Evolutionary conservation across 75 land plant genomes (phyloP).

Genomic region (Sequoia sempervirens): DNA sequence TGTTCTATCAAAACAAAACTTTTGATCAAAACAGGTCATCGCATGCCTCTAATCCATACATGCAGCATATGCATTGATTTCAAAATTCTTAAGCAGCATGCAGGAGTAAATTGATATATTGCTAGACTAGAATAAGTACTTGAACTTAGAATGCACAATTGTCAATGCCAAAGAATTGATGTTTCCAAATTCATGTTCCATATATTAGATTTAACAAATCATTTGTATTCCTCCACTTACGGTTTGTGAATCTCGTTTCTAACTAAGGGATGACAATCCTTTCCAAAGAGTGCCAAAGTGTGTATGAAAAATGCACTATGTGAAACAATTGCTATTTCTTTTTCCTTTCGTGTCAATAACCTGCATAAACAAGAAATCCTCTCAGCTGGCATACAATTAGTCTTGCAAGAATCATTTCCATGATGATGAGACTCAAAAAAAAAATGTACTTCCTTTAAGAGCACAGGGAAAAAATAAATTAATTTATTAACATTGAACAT

Average conservation of each 20-base stretch:
- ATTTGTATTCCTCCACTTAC: constrained; percentile 1
- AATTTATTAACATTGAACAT: neutral
- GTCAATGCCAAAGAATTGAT: neutral
- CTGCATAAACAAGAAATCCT: neutral
- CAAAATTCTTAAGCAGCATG: too few species aligned
- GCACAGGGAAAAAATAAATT: neutral
- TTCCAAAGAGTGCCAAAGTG: constrained; percentile 21
- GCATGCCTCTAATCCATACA: neutral
- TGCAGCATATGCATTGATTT: neutral
- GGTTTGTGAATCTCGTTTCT: constrained; percentile 17
- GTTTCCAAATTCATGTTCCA: neutral
- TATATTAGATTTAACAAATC: neutral
- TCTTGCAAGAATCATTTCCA: neutral
- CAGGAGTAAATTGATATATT: too few species aligned
- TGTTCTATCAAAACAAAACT: too few species aligned
- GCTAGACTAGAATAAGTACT: neutral
- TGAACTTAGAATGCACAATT: neutral
- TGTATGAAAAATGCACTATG: constrained; percentile 31
- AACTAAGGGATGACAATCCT: constrained; percentile 25
- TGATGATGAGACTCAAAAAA: neutral
- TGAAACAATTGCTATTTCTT: constrained; percentile 31
- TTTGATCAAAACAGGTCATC: too few species aligned
- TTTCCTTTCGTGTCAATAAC: constrained; percentile 28
- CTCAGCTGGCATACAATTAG: neutral
- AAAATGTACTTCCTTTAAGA: neutral